Conservation (phyloP, 805 yeast species). For the Spathaspora passalidarum region DNA sequence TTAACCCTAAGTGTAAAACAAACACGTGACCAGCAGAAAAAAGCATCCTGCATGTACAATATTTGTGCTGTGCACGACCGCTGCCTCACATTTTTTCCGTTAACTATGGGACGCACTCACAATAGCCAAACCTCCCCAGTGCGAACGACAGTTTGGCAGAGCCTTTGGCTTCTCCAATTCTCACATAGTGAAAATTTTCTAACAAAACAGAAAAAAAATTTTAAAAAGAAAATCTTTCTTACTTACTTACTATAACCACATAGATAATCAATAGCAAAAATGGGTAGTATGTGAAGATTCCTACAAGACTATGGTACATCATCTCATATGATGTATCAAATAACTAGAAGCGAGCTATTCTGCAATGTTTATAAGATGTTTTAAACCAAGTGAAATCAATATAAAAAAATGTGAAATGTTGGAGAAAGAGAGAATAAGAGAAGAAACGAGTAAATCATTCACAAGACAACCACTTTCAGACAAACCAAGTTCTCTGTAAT, state of each 20-base stretch:
- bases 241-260: conserved; percentile 10
- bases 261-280: conserved; percentile 34
- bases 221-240: conserved; percentile 6
- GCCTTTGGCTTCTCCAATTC: no score
- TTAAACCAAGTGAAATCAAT: not conserved
- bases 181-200: conserved; percentile 17
- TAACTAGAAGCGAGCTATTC: not conserved
- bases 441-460: no score
- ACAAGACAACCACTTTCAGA: no score
- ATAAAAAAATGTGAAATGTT: no score
- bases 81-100: not conserved
- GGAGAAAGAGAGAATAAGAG: no score
- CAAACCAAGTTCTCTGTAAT: no score
- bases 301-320: not conserved
- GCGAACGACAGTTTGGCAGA: not conserved
- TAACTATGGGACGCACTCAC: not conserved
- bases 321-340: not conserved
- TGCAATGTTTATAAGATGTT: not conserved
- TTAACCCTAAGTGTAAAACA: not conserved
- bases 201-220: conserved; percentile 3
- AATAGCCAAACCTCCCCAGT: not conserved
- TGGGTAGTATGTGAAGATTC: conserved; percentile 66
- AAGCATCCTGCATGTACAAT: not conserved
- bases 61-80: not conserved
- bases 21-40: not conserved